Base-by-base conservation (phyloP, 768 basidiomycete species). In the Lyophyllum atratum region DNA sequence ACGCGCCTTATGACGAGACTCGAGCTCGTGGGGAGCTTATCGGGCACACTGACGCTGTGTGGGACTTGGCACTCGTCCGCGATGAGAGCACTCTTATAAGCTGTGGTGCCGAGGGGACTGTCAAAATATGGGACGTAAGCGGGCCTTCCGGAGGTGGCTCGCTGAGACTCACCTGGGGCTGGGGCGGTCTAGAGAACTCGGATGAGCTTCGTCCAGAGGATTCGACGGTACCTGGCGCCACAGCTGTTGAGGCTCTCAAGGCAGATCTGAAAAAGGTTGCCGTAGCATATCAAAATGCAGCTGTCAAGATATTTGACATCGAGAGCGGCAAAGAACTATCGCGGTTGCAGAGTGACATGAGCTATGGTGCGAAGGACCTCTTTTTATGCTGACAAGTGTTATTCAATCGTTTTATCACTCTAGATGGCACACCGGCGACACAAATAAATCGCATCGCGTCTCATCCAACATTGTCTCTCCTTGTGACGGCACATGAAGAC, bases 1-100 rank as follows among this genome's bases (percentile, higher is more conserved):
- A 98, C 72, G 90, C 92, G 1, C 88, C 94, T 0, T 94, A 92
- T 69, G 95, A 98, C 64, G 82, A 90, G 48, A 86, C 85, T 0
- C 81, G 88, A 4, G 80, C 85, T 26, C 82, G 90, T 34, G 89
- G 89, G 31, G 87, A 90, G 61, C 81, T 98, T 26, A 86, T 95
- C 28, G 94, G 95, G 3, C 93, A 97, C 70, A 93, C 93, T 4
- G 95, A 99, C 68, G 93, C 93, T 5, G 90, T 98, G 24, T 99
- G 97, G 97, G 97, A 95, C 68, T 76, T 98, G 49, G 89, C 91
- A 10, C 83, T 96, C 21, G 84, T 93, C 25, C 82, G 91, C 53
- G 89, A 92, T 59, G 90, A 93, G 69, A 85, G 84, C 55, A 87
- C 89, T 8, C 80, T 98, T 40, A 91, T 96, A 54, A 92, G 90